Conservation (phyloP, 2,329 filamentous ascomycete genomes). For the Phialocephala sp. region DNA sequence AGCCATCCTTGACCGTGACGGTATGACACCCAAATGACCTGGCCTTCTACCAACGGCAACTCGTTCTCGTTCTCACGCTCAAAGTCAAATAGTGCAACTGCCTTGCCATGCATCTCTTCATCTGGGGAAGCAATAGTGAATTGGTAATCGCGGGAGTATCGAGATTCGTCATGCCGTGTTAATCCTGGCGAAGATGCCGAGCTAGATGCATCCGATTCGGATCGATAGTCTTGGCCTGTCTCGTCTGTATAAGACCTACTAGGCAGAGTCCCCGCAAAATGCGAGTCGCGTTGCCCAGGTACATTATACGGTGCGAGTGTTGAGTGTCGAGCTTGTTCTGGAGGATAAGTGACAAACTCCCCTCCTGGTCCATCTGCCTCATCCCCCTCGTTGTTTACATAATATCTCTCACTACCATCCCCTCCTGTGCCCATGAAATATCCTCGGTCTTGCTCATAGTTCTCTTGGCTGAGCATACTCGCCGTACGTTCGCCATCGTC, state of each 20-base stretch:
- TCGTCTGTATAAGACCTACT: slow-evolving; percentile 46
- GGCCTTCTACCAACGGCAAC: slow-evolving; percentile 87
- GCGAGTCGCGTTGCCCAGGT: slow-evolving; percentile 56
- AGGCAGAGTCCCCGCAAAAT: slow-evolving; percentile 55
- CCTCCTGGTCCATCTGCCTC: slow-evolving; percentile 79
- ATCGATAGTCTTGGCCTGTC: slow-evolving; percentile 47
- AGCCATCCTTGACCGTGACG: slow-evolving; percentile 97
- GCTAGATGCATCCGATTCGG: slow-evolving; percentile 64
- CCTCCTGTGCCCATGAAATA: slow-evolving; percentile 70
- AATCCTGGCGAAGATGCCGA: slow-evolving; percentile 63
- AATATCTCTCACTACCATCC: slow-evolving; percentile 77
- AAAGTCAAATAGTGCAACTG: slow-evolving; percentile 95
- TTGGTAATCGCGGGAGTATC: slow-evolving; percentile 90
- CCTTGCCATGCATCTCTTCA: slow-evolving; percentile 97
- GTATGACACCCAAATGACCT: slow-evolving; percentile 96
- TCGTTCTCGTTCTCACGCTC: slow-evolving; percentile 96
- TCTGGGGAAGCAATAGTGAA: slow-evolving; percentile 95
- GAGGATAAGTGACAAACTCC: slow-evolving; percentile 80
- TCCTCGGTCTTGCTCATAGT: slow-evolving; percentile 66
- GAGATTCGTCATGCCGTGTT: slow-evolving; percentile 70
- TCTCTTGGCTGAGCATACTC: slow-evolving; percentile 53
- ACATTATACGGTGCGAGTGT: slow-evolving; percentile 50
- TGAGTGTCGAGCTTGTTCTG: slow-evolving; percentile 65
- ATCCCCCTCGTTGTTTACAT: slow-evolving; percentile 67
- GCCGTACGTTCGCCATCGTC: slow-evolving; percentile 47